Percentiles rank a stretch among this genome's conserved stretches.
Evolutionary conservation across 768 basidiomycete species (phyloP).

Genomic region (Rhodosporidiobolus odoratus): DNA sequence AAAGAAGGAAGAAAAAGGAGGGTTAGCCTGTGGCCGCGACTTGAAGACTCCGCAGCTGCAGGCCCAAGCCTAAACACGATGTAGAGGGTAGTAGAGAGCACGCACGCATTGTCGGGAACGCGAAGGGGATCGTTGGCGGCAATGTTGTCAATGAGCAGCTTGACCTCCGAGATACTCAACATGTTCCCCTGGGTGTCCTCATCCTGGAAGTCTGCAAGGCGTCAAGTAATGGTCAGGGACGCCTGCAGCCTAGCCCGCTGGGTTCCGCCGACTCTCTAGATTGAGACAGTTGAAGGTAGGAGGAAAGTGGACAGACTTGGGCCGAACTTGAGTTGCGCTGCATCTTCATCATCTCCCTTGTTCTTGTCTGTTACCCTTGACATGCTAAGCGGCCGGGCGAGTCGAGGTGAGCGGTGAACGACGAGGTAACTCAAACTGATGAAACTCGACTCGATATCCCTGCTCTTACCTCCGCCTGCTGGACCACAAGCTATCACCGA

Average conservation of each 20-base stretch:
- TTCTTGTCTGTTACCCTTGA: conserved; percentile 23
- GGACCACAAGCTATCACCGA: too few species aligned
- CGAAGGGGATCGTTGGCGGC: conserved; percentile 63
- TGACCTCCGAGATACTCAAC: conserved; percentile 83
- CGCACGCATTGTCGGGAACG: conserved; percentile 80
- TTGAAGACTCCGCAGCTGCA: too few species aligned
- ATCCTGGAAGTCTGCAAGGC: conserved; percentile 71
- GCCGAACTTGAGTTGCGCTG: conserved; percentile 25
- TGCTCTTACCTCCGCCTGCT: too few species aligned
- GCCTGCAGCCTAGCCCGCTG: neutral
- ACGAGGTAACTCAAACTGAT: too few species aligned
- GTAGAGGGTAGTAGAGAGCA: conserved; percentile 50
- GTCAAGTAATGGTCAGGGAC: neutral
- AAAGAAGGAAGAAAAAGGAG: neutral
- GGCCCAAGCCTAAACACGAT: neutral
- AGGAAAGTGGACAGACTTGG: neutral
- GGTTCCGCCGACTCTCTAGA: neutral
- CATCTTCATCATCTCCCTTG: conserved; percentile 37
- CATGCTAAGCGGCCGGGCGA: neutral
- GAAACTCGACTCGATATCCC: neutral
- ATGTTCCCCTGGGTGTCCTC: conserved; percentile 59
- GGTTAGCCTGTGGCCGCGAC: too few species aligned
- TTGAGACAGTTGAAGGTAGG: neutral
- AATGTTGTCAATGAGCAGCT: conserved; percentile 74
- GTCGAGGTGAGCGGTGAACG: too few species aligned